Base-by-base conservation (phyloP, 1,284 basidiomycete species). In the Puccinia coronata region DNA sequence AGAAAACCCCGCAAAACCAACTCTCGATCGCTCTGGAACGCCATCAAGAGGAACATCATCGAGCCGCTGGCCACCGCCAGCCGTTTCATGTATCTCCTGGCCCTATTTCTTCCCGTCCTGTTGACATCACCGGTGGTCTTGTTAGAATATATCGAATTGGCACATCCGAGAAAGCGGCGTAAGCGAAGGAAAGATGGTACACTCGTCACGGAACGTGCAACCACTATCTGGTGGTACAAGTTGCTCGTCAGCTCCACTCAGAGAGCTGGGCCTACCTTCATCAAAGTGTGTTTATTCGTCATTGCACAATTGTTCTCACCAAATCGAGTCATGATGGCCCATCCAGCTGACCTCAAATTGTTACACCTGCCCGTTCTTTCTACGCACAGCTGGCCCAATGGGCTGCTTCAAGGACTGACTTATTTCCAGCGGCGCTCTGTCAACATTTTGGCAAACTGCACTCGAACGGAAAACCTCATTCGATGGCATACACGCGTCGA, bases 371-470 rank as follows among this genome's bases (percentile, higher is more conserved):
- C 53, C 39, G 76, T 75, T 82, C 82, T 67, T 73, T 73, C 39
- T 73, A 4, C n/a, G 16, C 34, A 14, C 84, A 95, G 93, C 90
- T 99, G 73, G 94, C 94, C 0, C 97, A 99, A 89, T 99, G 97
- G 97, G 97, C 97, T 0, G 97, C 93, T 6, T 96, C 95, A 39
- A 90, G 97, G 76, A 92, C 92, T 67, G 97, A 99, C 86, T 88
- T 99, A 6, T 99, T 99, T 87, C 94, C 97, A 0, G 89, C 92
- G n/a, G 87, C 91, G n/a, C 90, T 99, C 5, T 99, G 97, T 86
- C 90, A 93, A 81, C 90, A 90, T 82, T 89, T 99, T 84, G 94
- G 93, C 69, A 90, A 91, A 79, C 88, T 98, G 20, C 97, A 99
- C 86, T 98, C 96, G 2, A 92, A 91, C 83, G 95, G 92, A 81